Evolutionary conservation across 768 basidiomycete genomes (phyloP).

Genomic region (Boletus bicolor): DNA sequence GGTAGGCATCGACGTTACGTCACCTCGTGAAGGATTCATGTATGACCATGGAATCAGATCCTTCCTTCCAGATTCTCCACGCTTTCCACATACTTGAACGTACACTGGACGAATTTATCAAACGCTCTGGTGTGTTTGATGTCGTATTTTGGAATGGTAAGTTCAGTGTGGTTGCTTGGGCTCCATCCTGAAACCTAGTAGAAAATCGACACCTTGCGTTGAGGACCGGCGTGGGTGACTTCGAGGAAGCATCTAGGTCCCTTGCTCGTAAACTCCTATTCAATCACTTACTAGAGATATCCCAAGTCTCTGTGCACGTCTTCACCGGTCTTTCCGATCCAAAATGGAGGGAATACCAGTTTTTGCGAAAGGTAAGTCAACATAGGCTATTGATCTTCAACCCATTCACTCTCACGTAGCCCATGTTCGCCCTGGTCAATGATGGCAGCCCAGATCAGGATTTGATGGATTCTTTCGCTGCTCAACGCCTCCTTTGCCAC

Average conservation of each 20-base stretch:
- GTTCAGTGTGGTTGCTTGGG: neutral
- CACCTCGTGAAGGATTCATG: neutral
- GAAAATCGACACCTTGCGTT: constrained; percentile 44
- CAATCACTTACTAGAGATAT: constrained; percentile 42
- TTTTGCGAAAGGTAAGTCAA: constrained; percentile 38
- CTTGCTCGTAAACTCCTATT: constrained; percentile 53
- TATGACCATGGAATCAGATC: constrained; percentile 33
- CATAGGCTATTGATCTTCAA: neutral
- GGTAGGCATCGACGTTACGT: constrained; percentile 33
- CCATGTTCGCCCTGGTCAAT: constrained; percentile 63
- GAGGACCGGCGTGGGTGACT: constrained; percentile 35
- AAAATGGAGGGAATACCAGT: constrained; percentile 46
- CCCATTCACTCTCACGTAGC: constrained; percentile 36
- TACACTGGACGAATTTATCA: constrained; percentile 46
- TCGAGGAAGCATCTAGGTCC: constrained; percentile 42
- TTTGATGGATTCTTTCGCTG: constrained; percentile 8
- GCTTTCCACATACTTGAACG: constrained; percentile 54
- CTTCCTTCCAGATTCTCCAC: constrained; percentile 61
- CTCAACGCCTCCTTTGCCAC: constrained; percentile 41
- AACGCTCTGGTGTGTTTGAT: constrained; percentile 54
- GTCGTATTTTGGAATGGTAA: constrained; percentile 62
- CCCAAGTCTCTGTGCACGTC: constrained; percentile 41
- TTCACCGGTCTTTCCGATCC: constrained; percentile 48
- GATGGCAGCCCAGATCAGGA: constrained; percentile 42
- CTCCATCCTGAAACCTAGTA: constrained; percentile 19